Evolutionary conservation across 495 filamentous ascomycete species (phyloP), one percentile per base, ranked within the genome.

Genomic region (Lasiosphaeria miniovina): DNA sequence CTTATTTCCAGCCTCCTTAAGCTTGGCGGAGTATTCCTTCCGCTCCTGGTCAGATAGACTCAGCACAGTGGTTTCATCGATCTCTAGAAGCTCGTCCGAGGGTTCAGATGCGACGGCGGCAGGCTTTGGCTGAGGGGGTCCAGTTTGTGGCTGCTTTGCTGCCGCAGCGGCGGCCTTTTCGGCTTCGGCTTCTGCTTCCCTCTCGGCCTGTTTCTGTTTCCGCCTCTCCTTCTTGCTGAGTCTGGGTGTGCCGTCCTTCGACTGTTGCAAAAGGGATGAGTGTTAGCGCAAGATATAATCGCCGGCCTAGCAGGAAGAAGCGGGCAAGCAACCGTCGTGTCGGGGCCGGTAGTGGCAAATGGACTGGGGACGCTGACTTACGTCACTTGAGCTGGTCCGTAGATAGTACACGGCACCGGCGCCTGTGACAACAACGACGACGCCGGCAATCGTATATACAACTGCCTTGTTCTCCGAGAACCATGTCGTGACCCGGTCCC

Each of bases 1-100:
- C 77, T 93, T 95, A 80, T 99, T 99, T 64, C 94, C 94, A 50
- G 90, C 90, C 56, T 87, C 88, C 80, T 99, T 99, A 55, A 99
- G 80, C 77, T 93, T 94, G 52, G 84, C 84, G 35, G 94, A 90
- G 69, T 88, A 93, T 15, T 91, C 85, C 72, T 93, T 90, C 32
- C 91, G 82, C 71, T 89, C 85, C 73, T 90, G 82, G 48, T 85
- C 85, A 8, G 88, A 85, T 38, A 98, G 76, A 15, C 75, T 69
- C 17, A 73, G 83, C 53, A 99, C 87, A 5, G 83, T 89, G 7
- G 75, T 76, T 75, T 97, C 94, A 67, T 90, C 84, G 56, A 99
- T 86, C 57, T 95, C 85, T 5, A 93, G 93, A 17, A 98, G 77
- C 67, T 92, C 88, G 57, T 96, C 90, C 58, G 84, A 79, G 45